phyloP scores from a whole-genome alignment of 176 grass and related monocot species.

The Hordeum marinum region DNA sequence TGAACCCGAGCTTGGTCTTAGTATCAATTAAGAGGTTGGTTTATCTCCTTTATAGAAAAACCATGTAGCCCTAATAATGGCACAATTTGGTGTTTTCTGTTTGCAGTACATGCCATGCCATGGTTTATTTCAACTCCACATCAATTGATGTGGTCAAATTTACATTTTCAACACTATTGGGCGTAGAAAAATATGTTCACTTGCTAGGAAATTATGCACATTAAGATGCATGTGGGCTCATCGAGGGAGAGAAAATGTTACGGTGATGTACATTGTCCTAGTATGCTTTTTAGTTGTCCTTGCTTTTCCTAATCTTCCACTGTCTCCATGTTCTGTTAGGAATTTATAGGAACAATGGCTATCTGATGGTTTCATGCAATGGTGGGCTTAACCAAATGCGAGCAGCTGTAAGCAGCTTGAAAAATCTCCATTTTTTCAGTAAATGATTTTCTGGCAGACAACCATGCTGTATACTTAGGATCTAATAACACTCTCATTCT shows the following conservation, averaged over 20 bases:
- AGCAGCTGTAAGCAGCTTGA: constrained; percentile 48
- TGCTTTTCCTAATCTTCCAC: neutral
- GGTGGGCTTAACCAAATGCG: constrained; percentile 88
- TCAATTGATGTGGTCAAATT: neutral
- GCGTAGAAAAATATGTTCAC: neutral
- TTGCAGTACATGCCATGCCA: neutral
- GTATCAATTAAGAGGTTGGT: neutral
- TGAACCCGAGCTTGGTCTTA: neutral
- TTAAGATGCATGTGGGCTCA: neutral
- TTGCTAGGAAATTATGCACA: neutral
- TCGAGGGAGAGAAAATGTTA: neutral
- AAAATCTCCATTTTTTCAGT: neutral
- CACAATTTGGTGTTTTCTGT: neutral
- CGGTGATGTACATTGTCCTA: neutral
- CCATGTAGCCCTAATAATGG: neutral
- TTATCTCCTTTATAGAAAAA: neutral
- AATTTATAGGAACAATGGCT: constrained; percentile 69
- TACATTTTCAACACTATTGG: neutral
- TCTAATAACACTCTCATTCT: constrained; percentile 4
- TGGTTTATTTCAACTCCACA: neutral
- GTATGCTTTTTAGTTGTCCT: neutral
- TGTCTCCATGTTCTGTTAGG: constrained; percentile 36
- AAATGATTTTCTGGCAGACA: neutral
- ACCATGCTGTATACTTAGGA: neutral
- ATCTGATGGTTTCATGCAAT: constrained; percentile 80